Evolutionary conservation across 805 yeast species (phyloP).

Genomic region (Pichia kluyveri): DNA sequence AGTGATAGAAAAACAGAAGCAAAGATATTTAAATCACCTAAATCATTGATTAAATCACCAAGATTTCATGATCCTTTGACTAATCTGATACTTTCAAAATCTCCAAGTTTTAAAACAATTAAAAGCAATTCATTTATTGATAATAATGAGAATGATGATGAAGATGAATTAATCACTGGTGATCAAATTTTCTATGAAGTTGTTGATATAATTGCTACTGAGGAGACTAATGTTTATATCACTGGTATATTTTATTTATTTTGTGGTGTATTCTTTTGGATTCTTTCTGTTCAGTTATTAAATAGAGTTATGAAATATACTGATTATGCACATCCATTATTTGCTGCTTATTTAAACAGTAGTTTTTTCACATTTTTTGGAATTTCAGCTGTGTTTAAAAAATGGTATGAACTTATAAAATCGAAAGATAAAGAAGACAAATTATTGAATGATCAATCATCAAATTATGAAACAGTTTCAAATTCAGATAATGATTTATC

Average conservation of each 20-base stretch:
- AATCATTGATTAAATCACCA: conserved; percentile 6
- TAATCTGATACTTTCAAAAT: conserved; percentile 4
- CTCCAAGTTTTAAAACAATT: conserved; percentile 12
- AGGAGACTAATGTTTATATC: conserved; percentile 35
- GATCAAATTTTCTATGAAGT: conserved; percentile 22
- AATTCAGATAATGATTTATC: neutral
- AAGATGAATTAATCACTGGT: conserved; percentile 10
- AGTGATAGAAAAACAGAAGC: neutral
- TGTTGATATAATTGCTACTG: conserved; percentile 23
- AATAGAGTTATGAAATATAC: conserved; percentile 40
- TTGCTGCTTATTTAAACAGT: conserved; percentile 41
- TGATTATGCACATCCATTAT: conserved; percentile 38
- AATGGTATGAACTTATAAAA: neutral
- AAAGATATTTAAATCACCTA: conserved; percentile 7
- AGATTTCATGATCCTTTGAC: conserved; percentile 3
- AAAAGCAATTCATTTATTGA: neutral
- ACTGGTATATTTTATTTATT: conserved; percentile 35
- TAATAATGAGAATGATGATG: neutral
- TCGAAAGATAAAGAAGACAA: neutral
- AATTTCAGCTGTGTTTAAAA: conserved; percentile 6
- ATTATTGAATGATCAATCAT: neutral
- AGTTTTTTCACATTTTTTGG: conserved; percentile 38
- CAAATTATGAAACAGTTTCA: conserved; percentile 1
- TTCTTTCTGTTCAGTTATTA: conserved; percentile 39
- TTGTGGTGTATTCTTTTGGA: conserved; percentile 38